Base-by-base conservation (phyloP, 2,329 filamentous ascomycete species). In the Colletotrichum gigasporum region DNA sequence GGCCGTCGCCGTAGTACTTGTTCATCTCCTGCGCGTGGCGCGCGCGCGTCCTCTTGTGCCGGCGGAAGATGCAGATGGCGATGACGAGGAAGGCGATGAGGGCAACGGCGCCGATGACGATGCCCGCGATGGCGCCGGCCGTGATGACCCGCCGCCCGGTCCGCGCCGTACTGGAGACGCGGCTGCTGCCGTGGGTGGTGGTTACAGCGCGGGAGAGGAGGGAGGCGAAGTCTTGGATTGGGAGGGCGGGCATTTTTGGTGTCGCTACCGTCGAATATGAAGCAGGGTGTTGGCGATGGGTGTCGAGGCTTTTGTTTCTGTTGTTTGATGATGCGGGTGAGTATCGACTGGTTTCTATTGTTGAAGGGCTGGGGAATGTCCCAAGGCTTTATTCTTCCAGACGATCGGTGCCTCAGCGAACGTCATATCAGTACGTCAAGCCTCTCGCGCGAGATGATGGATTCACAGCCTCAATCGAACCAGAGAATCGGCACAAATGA, bases 121-220 rank as follows among this genome's bases (percentile, higher is more conserved):
- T 64, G 2, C 56, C 61, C 11, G 61, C 61, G 42, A 64, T 64
- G 20, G 61, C 54, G 28, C 61, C 61, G 11, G 56, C 61, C n/a
- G n/a, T n/a, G n/a, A n/a, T n/a, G n/a, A n/a, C n/a, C n/a, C n/a
- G n/a, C n/a, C n/a, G n/a, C n/a, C n/a, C n/a, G n/a, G n/a, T n/a
- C n/a, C n/a, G n/a, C n/a, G n/a, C n/a, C n/a, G n/a, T n/a, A 8
- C 48, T 8, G 14, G 61, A 16, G 3, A 24, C 48, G 3, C 61
- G 34, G 3, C 30, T 22, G 20, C 41, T 32, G 34, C 30, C 16
- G 1, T 34, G 34, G 5, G 5, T 20, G 26, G 44, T 5, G 4
- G 32, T 45, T 4, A 18, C 37, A n/a, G 11, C 26, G 5, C 61
- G 42, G 22, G 34, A 7, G 20, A 64, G n/a, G 7, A 64, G 26